Base-by-base conservation (phyloP, 768 basidiomycete genomes). In the Psilocybe cyanescens region DNA sequence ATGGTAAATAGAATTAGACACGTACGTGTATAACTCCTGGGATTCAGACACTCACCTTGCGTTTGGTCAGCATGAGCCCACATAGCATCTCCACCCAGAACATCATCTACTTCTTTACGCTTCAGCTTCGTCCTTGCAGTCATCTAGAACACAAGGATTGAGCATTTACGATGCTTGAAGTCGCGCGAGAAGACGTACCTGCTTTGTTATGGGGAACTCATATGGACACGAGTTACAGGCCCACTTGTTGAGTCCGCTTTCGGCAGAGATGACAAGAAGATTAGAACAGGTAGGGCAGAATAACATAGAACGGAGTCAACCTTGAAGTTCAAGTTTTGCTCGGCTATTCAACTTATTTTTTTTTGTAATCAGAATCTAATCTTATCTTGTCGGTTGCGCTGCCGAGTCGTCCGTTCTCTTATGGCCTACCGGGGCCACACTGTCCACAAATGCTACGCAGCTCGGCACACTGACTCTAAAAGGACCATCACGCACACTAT, bases 271-370 rank as follows among this genome's bases (percentile, higher is more conserved):
- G 48, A 90, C 82, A 14, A 96, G 84, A 47, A 94, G 81, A 74
- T 98, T 99, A 30, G 92, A 87, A 70, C 97, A 99, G 56, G 90
- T 93, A 31, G 97, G 97, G 72, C 97, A 98, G 81, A 97, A 97
- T 37, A 96, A 81, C 94, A 97, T 96, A 29, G 57, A 57, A 35
- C 51, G 28, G 52, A 51, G 53, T 11, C 52, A 55, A 55, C 48
- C 16, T 58, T 39, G 47, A 45, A 35, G 47, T 44, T 14, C 41
- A 44, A 14, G 41, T 16, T 44, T 6, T n/a, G 41, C 41, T 44
- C n/a, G 41, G 41, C 41, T 14, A 44, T 12, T 44, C 14, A 11
- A 35, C 14, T 44, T 44, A 12, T 44, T 44, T 44, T 44, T 44
- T 44, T 12, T 44, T 12, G 41, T 44, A 12, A 44, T 44, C 14